A percentile compares a stretch with the other conserved stretches of the same genome.
These are phyloP conservation scores for Ascocoryne sarcoides DNA, from an alignment of 2,329 filamentous ascomycete genomes.

Conservation along the genomic window DNA sequence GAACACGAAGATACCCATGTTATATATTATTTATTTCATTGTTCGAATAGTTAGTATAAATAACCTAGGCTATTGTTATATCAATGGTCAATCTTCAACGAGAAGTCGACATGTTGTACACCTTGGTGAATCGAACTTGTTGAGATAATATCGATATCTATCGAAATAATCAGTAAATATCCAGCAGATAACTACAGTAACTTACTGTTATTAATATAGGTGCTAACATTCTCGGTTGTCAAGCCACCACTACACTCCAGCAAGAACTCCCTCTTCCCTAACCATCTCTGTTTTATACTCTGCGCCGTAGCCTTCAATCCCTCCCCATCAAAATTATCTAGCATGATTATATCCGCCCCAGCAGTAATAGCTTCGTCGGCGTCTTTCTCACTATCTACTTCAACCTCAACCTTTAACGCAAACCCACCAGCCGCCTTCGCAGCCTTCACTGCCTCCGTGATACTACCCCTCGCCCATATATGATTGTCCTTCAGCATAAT, in stretches of 20 bases:
- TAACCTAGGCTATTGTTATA: too few species aligned
- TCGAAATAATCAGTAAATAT: constrained; percentile 16
- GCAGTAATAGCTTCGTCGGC: constrained; percentile 86
- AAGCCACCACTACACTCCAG: constrained; percentile 90
- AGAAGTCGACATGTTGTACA: constrained; percentile 89
- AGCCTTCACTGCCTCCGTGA: constrained; percentile 74
- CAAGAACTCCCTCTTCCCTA: constrained; percentile 62
- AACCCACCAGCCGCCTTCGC: constrained; percentile 83
- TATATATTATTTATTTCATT: too few species aligned
- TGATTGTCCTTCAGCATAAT: constrained; percentile 99
- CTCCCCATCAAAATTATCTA: constrained; percentile 86
- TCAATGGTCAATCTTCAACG: constrained; percentile 69
- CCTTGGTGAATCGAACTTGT: constrained; percentile 97
- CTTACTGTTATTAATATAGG: constrained; percentile 68
- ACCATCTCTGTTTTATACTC: constrained; percentile 73
- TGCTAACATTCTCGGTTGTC: constrained; percentile 72
- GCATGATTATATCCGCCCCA: constrained; percentile 92
- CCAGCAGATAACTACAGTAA: constrained; percentile 11
- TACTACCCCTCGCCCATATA: constrained; percentile 83
- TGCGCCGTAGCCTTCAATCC: constrained; percentile 67
- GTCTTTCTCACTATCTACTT: constrained; percentile 80
- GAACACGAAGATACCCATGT: too few species aligned
- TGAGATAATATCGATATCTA: constrained; percentile 89
- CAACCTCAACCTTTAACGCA: constrained; percentile 89
- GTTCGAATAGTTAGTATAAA: too few species aligned